A percentile compares a stretch with the other conserved stretches of the same genome.
phyloP scores from a whole-genome alignment of 768 basidiomycete species.

The Dendrothele bispora region DNA sequence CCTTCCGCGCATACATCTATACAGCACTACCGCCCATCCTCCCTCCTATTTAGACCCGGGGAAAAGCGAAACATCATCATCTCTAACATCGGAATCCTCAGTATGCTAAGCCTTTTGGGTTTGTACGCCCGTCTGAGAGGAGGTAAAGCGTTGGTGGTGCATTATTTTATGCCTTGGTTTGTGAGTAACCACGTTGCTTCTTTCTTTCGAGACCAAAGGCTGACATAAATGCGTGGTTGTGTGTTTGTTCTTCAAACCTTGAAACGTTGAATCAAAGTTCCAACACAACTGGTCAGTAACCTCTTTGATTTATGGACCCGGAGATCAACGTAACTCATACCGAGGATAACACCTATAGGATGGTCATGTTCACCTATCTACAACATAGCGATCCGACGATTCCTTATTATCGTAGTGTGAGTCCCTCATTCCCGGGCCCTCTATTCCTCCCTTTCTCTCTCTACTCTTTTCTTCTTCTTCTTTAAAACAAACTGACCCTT shows the following conservation, averaged over 20 bases:
- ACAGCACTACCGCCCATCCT: too few relatives aligned
- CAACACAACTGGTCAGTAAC: slow-evolving; percentile 42
- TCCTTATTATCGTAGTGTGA: slow-evolving; percentile 52
- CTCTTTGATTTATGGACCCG: neutral
- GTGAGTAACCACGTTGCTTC: slow-evolving; percentile 24
- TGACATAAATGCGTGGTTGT: too few relatives aligned
- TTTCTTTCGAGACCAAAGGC: too few relatives aligned
- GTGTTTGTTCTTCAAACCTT: too few relatives aligned
- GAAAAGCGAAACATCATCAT: slow-evolving; percentile 35
- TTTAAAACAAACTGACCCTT: neutral
- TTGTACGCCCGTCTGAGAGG: slow-evolving; percentile 29
- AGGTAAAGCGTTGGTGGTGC: slow-evolving; percentile 31
- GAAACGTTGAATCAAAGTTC: too few relatives aligned
- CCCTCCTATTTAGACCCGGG: too few relatives aligned
- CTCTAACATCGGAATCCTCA: slow-evolving; percentile 41
- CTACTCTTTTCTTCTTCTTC: neutral
- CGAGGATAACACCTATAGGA: slow-evolving; percentile 40
- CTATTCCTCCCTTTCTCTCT: neutral
- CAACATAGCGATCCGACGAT: slow-evolving; percentile 62
- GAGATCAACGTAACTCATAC: slow-evolving; percentile 6
- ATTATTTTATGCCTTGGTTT: slow-evolving; percentile 52
- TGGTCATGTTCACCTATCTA: slow-evolving; percentile 61
- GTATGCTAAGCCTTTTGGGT: slow-evolving; percentile 36
- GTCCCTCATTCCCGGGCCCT: too few relatives aligned
- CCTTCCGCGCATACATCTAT: too few relatives aligned